Percentiles rank a stretch among this genome's conserved stretches.
phyloP scores from a whole-genome alignment of 805 yeast genomes.

The Alloascoidea africana region DNA sequence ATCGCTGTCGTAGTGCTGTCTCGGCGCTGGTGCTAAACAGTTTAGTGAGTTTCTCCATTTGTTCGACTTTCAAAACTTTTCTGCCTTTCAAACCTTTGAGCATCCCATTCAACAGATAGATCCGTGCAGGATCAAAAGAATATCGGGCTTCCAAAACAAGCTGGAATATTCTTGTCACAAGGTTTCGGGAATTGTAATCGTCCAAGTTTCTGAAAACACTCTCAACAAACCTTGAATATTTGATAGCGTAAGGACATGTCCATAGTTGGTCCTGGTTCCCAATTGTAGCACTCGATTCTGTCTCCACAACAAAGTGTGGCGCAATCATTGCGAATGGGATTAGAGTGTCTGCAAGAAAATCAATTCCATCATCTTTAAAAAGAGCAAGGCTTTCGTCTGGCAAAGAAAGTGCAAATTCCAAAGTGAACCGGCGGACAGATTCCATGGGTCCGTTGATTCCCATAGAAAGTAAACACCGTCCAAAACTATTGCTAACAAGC shows the following conservation, averaged over 20 bases:
- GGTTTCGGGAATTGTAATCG: slow-evolving; percentile 13
- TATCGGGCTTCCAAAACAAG: slow-evolving; percentile 32
- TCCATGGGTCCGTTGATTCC: slow-evolving; percentile 71
- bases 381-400: slow-evolving; percentile 28
- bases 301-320: slow-evolving; percentile 27
- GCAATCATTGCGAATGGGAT: slow-evolving; percentile 53
- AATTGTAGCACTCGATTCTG: slow-evolving; percentile 8
- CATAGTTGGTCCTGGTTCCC: too few species aligned
- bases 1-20: slow-evolving; percentile 7
- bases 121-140: slow-evolving; percentile 56
- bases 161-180: slow-evolving; percentile 21
- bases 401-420: slow-evolving; percentile 39
- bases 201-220: slow-evolving; percentile 19
- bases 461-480: slow-evolving; percentile 53
- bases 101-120: slow-evolving; percentile 44
- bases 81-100: slow-evolving; percentile 28
- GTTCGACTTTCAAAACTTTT: slow-evolving; percentile 12
- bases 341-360: slow-evolving; percentile 26
- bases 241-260: slow-evolving; percentile 46
- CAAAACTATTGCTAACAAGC: slow-evolving; percentile 53
- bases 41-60: slow-evolving; percentile 17
- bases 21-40: slow-evolving; percentile 18
- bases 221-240: slow-evolving; percentile 29
- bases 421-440: slow-evolving; percentile 50
- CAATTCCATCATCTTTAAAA: slow-evolving; percentile 24